phyloP scores from a whole-genome alignment of 495 filamentous ascomycete species.

The Penicillium riverlandense region DNA sequence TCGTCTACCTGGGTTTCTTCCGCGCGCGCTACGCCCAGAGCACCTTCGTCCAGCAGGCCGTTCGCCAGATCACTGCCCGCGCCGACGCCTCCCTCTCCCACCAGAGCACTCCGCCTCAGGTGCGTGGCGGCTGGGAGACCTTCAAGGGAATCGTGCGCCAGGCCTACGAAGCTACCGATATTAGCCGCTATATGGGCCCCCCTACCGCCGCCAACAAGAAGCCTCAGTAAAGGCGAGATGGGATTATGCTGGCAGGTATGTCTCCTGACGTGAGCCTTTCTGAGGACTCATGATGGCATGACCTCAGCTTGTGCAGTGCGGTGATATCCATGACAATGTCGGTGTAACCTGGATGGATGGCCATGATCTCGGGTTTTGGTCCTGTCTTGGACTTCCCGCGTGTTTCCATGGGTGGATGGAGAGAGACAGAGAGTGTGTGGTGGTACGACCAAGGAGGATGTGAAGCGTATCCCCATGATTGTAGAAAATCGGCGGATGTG shows the following conservation, averaged over 20 bases:
- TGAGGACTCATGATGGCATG: no score
- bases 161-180: slow-evolving; percentile 72
- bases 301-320: no score
- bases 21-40: slow-evolving; percentile 87
- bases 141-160: slow-evolving; percentile 67
- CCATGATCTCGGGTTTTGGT: no score
- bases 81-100: slow-evolving; percentile 76
- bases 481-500: slow-evolving; percentile 21
- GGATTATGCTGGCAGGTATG: background rate
- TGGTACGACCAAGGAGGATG: background rate
- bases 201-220: slow-evolving; percentile 50
- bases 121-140: slow-evolving; percentile 72
- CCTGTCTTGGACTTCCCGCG: no score
- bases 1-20: slow-evolving; percentile 85
- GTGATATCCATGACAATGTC: no score
- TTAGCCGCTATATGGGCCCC: slow-evolving; percentile 54
- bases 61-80: slow-evolving; percentile 63
- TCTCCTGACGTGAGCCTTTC: background rate
- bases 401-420: background rate
- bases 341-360: no score
- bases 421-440: background rate
- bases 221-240: slow-evolving; percentile 36
- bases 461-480: background rate
- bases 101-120: slow-evolving; percentile 80
- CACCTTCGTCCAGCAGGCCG: slow-evolving; percentile 76